Evolutionary conservation across 2,329 filamentous ascomycete species (phyloP).

Genomic region (Epicoccum nigrum): DNA sequence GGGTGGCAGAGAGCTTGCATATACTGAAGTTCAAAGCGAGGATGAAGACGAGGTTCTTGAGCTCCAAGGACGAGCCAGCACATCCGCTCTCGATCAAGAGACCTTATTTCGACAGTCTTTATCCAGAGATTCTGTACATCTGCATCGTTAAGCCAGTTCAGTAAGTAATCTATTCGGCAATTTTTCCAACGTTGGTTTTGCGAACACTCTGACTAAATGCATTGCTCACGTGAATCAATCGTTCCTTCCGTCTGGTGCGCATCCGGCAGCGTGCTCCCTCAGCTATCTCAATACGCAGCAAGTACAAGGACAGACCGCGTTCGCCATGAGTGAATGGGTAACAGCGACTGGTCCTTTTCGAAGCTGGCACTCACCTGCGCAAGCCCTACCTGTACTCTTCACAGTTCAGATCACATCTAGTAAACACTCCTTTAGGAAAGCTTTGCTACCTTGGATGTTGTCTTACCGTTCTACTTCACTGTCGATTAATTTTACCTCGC

Average conservation of each 20-base stretch:
- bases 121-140: conserved; percentile 4
- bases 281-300: neutral
- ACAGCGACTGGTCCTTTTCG: neutral
- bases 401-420: conserved; percentile 22
- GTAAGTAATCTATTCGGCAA: no score
- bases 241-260: neutral
- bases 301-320: neutral
- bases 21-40: conserved; percentile 26
- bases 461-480: conserved; percentile 27
- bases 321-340: neutral
- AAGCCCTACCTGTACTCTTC: neutral
- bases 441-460: conserved; percentile 28
- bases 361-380: neutral
- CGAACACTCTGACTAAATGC: no score
- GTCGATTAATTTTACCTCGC: conserved; percentile 8
- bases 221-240: neutral
- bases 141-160: neutral
- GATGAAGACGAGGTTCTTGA: conserved; percentile 18
- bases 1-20: conserved; percentile 27
- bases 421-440: conserved; percentile 28
- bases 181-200: no score
- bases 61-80: conserved; percentile 17
- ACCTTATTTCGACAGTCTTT: conserved; percentile 5
- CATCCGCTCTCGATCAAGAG: conserved; percentile 19
- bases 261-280: neutral